A percentile compares a stretch with the other conserved stretches of the same genome.
These are phyloP conservation scores for Penicillium sp. DNA, from an alignment of 2,329 filamentous ascomycete genomes.

Conservation along the genomic window DNA sequence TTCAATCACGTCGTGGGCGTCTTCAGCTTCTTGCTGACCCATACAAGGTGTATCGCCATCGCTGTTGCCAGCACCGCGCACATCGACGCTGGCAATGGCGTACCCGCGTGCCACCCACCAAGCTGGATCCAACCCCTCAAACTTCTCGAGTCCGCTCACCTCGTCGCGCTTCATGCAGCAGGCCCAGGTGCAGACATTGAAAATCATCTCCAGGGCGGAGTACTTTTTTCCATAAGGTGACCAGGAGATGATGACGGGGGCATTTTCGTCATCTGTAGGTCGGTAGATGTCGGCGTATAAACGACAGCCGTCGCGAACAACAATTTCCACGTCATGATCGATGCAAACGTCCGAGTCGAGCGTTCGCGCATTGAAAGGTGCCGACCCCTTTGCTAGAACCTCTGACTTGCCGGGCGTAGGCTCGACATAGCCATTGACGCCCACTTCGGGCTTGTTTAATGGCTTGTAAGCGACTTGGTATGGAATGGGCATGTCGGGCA, in stretches of 20 bases:
- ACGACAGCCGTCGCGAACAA: constrained; percentile 37
- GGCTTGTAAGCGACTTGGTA: constrained; percentile 4
- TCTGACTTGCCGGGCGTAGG: constrained; percentile 28
- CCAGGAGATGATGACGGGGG: constrained; percentile 43
- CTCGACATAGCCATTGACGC: constrained; percentile 5
- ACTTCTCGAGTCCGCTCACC: constrained; percentile 32
- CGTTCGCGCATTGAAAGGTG: constrained; percentile 32
- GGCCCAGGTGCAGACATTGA: constrained; percentile 31
- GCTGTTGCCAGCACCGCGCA: constrained; percentile 27
- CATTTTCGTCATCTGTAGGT: constrained; percentile 33
- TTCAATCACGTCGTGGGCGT: constrained; percentile 43
- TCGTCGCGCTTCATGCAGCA: constrained; percentile 29
- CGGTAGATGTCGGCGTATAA: constrained; percentile 44
- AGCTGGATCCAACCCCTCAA: constrained; percentile 39
- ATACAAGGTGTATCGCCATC: constrained; percentile 34
- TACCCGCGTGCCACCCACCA: constrained; percentile 28
- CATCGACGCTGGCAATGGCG: constrained; percentile 31
- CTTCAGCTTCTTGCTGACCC: constrained; percentile 40
- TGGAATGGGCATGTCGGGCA: constrained; percentile 1
- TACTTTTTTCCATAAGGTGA: constrained; percentile 44
- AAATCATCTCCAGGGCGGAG: constrained; percentile 34
- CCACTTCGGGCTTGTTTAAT: background rate
- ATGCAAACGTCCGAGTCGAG: constrained; percentile 36
- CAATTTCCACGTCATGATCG: constrained; percentile 43
- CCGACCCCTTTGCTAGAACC: constrained; percentile 35